These are phyloP conservation scores for Aspergillus sp. DNA, from an alignment of 2,329 filamentous ascomycete species.

Conservation along the genomic window DNA sequence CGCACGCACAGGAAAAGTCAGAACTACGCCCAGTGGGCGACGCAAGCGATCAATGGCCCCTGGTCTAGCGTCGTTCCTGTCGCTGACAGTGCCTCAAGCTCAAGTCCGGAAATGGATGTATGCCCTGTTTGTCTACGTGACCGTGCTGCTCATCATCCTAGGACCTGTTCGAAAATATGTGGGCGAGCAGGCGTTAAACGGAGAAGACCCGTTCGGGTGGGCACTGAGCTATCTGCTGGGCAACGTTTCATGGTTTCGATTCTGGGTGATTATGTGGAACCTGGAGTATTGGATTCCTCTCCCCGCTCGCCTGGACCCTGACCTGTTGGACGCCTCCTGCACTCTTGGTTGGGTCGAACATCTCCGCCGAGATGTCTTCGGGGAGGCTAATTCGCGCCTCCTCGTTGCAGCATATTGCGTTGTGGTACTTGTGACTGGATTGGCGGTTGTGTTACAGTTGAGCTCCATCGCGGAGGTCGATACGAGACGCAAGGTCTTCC, in stretches of 20 bases:
- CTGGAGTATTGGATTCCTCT: conserved; percentile 76
- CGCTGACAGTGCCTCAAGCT: conserved; percentile 78
- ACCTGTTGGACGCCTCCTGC: conserved; percentile 44
- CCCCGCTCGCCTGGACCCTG: conserved; percentile 50
- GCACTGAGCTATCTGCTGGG: conserved; percentile 86
- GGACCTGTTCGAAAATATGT: conserved; percentile 72
- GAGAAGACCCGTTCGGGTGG: conserved; percentile 86
- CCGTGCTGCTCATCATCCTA: conserved; percentile 67
- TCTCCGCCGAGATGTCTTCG: conserved; percentile 65
- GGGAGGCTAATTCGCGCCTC: conserved; percentile 80
- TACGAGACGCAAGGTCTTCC: conserved; percentile 93
- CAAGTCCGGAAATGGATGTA: conserved; percentile 78
- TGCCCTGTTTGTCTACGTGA: conserved; percentile 73
- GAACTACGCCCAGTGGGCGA: conserved; percentile 63
- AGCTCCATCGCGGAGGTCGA: conserved; percentile 84
- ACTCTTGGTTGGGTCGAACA: conserved; percentile 64
- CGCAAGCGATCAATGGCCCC: conserved; percentile 66
- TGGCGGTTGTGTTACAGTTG: conserved; percentile 73
- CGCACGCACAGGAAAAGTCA: conserved; percentile 29
- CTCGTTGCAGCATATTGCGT: conserved; percentile 74
- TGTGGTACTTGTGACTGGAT: conserved; percentile 66
- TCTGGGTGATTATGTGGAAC: conserved; percentile 67
- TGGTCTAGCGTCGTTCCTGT: conserved; percentile 71
- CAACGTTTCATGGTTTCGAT: conserved; percentile 70
- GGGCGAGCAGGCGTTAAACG: conserved; percentile 64